Conservation (phyloP, 176 grass and related monocot genomes). For the Guadua angustifolia region DNA sequence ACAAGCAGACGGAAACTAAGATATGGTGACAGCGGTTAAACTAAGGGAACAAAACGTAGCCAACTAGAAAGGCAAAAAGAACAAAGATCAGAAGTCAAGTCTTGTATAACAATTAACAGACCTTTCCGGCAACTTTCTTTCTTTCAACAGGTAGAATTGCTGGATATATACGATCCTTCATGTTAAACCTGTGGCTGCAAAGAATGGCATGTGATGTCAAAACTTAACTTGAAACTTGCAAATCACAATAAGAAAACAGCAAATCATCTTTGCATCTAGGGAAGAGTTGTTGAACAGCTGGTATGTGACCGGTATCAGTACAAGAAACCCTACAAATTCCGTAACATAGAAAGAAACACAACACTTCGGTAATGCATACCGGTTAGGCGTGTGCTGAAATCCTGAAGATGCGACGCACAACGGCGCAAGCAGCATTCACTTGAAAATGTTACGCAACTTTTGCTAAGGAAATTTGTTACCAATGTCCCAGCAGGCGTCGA, state of each 20-base stretch:
- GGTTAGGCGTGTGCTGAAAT: not conserved
- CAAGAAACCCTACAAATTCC: not conserved
- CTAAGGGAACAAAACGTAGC: not conserved
- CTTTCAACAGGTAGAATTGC: conserved; percentile 78
- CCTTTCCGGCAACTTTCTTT: conserved; percentile 80
- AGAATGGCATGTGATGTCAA: not conserved
- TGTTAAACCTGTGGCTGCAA: conserved; percentile 80
- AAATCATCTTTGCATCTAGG: not conserved
- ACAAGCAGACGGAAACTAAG: not conserved
- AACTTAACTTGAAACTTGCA: not conserved
- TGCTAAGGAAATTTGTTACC: too few relatives aligned
- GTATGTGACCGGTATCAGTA: not conserved
- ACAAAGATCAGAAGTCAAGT: not conserved
- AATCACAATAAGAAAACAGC: not conserved
- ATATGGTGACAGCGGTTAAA: not conserved
- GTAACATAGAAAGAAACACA: not conserved
- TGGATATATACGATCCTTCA: conserved; percentile 90
- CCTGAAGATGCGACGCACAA: too few relatives aligned
- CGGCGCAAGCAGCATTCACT: too few relatives aligned
- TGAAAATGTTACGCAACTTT: too few relatives aligned
- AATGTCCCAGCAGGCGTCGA: too few relatives aligned
- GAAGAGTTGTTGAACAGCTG: not conserved
- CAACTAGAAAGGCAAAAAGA: not conserved
- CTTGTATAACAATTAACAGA: conserved; percentile 32
- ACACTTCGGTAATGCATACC: not conserved